Conservation (phyloP, 2,329 filamentous ascomycete genomes). For the Alternaria metachromatica region DNA sequence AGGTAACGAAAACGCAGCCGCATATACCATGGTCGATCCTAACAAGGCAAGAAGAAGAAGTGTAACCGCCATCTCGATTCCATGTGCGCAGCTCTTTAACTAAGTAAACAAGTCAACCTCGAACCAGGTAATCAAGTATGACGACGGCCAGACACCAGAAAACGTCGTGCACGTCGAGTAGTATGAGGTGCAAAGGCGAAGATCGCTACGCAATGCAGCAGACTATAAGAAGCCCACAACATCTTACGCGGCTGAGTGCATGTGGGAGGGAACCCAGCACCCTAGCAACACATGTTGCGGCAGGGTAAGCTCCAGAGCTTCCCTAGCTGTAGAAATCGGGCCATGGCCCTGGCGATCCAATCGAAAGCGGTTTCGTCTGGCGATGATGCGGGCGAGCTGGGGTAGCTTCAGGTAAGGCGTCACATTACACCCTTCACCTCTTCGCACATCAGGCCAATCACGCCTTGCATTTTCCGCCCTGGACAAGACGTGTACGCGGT, state of each 20-base stretch:
- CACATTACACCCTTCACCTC: neutral
- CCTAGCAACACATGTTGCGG: constrained; percentile 12
- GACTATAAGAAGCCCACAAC: constrained; percentile 16
- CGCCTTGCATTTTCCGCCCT: neutral
- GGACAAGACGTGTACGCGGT: neutral
- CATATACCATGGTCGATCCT: constrained; percentile 31
- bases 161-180: neutral
- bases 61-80: constrained; percentile 32
- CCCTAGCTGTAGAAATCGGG: constrained; percentile 22
- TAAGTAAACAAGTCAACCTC: neutral
- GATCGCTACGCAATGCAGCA: constrained; percentile 18
- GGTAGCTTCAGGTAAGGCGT: constrained; percentile 10
- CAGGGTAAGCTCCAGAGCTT: constrained; percentile 23
- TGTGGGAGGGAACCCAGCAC: constrained; percentile 7
- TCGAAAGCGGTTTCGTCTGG: constrained; percentile 14
- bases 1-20: constrained; percentile 38
- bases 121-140: neutral
- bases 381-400: constrained; percentile 25
- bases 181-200: constrained; percentile 2
- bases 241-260: constrained; percentile 21
- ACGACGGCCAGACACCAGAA: neutral
- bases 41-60: constrained; percentile 35
- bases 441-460: constrained; percentile 9
- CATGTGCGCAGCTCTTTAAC: constrained; percentile 13
- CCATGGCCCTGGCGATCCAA: constrained; percentile 27